A percentile compares a stretch with the other conserved stretches of the same genome.
Evolutionary conservation across 148 eudicot genomes (phyloP).

Genomic region (Camellia lanceoleosa): DNA sequence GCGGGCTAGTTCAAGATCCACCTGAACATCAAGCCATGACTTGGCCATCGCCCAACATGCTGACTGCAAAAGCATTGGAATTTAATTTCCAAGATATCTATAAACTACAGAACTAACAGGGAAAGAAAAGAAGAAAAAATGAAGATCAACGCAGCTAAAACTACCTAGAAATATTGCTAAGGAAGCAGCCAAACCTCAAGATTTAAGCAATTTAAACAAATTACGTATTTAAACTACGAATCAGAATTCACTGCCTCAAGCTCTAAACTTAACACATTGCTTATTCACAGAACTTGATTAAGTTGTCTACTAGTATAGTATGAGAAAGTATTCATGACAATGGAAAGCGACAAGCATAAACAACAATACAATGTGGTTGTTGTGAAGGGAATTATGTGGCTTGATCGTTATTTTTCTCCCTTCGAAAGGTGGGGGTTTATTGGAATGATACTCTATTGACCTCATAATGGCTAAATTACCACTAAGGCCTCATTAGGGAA

Average conservation of each 20-base stretch:
- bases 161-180: neutral
- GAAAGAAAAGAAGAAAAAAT: constrained; percentile 7
- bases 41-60: constrained; percentile 99
- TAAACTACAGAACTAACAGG: neutral
- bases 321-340: neutral
- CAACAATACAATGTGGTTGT: neutral
- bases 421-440: neutral
- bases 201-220: neutral
- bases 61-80: constrained; percentile 51
- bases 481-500: neutral
- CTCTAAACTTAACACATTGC: neutral
- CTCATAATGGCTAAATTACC: neutral
- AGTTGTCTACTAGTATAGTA: neutral
- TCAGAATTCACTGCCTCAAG: neutral
- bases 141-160: neutral
- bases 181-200: neutral
- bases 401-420: too few species aligned
- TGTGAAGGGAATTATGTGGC: too few species aligned
- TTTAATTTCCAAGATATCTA: neutral
- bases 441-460: neutral
- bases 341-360: neutral
- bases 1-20: constrained; percentile 69
- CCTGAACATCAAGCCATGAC: constrained; percentile 93
- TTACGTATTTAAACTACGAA: neutral
- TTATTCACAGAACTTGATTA: neutral